Conservation (phyloP, 176 grass and related monocot genomes). For the Avena sativa region DNA sequence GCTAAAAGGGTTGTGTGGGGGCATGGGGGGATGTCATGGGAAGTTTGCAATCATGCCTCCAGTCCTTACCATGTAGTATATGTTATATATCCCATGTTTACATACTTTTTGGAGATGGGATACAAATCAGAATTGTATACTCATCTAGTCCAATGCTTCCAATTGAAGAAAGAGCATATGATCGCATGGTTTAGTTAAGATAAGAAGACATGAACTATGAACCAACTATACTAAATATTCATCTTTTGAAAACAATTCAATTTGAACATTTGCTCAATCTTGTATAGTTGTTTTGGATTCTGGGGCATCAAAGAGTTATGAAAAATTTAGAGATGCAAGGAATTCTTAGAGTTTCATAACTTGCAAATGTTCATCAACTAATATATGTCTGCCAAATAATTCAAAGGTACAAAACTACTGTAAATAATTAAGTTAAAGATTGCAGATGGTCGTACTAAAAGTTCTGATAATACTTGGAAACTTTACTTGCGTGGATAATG, state of each 20-base stretch:
- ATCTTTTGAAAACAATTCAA: background rate
- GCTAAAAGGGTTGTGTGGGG: slow-evolving; percentile 21
- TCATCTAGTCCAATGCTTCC: background rate
- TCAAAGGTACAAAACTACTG: background rate
- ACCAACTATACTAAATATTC: background rate
- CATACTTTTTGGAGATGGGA: background rate
- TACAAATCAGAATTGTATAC: background rate
- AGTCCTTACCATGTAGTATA: slow-evolving; percentile 41
- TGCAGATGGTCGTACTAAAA: background rate
- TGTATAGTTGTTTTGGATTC: background rate
- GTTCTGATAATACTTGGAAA: background rate
- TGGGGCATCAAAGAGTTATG: background rate
- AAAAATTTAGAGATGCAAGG: background rate
- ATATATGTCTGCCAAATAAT: no score
- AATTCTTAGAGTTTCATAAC: background rate
- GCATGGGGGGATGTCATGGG: slow-evolving; percentile 28
- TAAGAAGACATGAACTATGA: background rate
- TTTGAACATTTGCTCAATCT: background rate
- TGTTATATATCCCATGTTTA: background rate
- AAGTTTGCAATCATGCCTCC: slow-evolving; percentile 47
- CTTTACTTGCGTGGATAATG: no score
- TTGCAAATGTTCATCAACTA: background rate
- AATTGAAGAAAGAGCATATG: background rate
- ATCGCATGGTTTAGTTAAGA: background rate
- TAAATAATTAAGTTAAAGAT: background rate